Conservation (phyloP, 2,329 filamentous ascomycete species). For the Verticillium albo-atrum region DNA sequence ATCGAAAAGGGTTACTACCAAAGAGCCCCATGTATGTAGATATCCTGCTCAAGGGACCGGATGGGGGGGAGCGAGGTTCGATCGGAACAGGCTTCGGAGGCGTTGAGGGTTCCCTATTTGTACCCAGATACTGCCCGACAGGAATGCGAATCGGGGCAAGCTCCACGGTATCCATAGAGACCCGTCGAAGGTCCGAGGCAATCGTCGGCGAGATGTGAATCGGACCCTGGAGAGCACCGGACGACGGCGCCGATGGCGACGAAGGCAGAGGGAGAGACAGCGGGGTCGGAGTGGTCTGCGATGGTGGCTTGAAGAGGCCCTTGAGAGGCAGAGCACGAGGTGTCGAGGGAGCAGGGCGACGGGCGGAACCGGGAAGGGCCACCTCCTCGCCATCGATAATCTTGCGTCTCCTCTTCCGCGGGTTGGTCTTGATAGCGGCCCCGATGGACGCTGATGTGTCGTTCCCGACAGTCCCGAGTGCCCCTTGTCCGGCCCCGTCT, state of each 20-base stretch:
- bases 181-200: conserved; percentile 3
- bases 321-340: background rate
- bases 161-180: conserved; percentile 3
- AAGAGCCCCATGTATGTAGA: background rate
- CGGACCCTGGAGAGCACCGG: conserved; percentile 4
- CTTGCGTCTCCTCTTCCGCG: conserved; percentile 42
- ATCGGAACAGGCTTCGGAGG: background rate
- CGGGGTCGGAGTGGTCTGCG: conserved; percentile 13
- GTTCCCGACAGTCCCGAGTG: background rate
- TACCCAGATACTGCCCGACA: background rate
- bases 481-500: conserved; percentile 8
- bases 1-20: conserved; percentile 3
- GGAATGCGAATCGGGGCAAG: background rate
- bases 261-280: conserved; percentile 16
- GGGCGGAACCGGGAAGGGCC: background rate
- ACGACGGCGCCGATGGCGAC: conserved; percentile 5
- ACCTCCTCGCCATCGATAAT: conserved; percentile 33
- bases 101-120: background rate
- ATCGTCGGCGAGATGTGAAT: conserved; percentile 4
- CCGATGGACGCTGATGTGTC: conserved; percentile 35
- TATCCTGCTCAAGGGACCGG: conserved; percentile 2
- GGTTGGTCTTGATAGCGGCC: conserved; percentile 44
- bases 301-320: background rate
- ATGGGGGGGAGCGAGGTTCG: conserved; percentile 9
- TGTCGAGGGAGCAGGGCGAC: background rate